These are phyloP conservation scores for Thalia dealbata DNA, from an alignment of 176 grass and related monocot species.

Conservation along the genomic window DNA sequence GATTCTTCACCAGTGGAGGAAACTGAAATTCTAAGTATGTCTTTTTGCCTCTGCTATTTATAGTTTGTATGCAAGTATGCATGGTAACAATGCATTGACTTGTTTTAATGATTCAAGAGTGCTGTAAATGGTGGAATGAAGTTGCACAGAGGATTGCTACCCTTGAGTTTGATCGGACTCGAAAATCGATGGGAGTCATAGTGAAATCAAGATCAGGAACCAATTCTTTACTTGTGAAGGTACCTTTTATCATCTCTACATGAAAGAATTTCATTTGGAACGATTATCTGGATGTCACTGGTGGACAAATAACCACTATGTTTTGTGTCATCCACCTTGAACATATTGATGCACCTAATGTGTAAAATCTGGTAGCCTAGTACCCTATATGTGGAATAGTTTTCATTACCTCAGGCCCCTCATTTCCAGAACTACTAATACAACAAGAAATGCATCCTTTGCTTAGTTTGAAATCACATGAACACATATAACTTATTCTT, in stretches of 20 bases:
- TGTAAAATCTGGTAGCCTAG: background rate
- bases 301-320: slow-evolving; percentile 16
- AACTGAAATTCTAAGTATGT: slow-evolving; percentile 73
- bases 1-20: slow-evolving; percentile 42
- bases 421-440: background rate
- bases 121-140: slow-evolving; percentile 4
- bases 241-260: background rate
- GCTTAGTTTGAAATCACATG: background rate
- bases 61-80: background rate
- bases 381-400: background rate
- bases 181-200: slow-evolving; percentile 8
- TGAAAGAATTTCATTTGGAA: slow-evolving; percentile 2
- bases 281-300: slow-evolving; percentile 55
- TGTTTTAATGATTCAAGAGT: background rate
- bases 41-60: slow-evolving; percentile 5
- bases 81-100: background rate
- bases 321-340: background rate
- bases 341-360: background rate
- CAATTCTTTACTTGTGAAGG: slow-evolving; percentile 10
- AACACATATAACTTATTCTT: background rate
- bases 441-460: background rate
- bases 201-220: slow-evolving; percentile 6
- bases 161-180: slow-evolving; percentile 1
- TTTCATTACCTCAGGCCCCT: background rate
- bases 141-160: slow-evolving; percentile 2